Base-by-base conservation (phyloP, 306 rosid species). In the Malus sylvestris region DNA sequence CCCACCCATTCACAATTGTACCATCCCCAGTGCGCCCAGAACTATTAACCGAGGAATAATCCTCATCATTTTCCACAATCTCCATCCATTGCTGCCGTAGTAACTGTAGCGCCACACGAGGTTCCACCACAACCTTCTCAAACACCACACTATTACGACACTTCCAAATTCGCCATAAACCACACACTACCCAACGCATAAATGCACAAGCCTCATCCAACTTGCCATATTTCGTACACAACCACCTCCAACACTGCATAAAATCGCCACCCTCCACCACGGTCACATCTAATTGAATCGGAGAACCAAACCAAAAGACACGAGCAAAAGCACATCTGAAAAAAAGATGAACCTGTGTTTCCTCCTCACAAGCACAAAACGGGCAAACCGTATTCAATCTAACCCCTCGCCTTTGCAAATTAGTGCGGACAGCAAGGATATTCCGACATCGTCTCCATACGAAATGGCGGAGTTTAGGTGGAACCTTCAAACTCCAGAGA, bases 61-160 rank as follows among this genome's bases (percentile, higher is more conserved):
- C 14, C 8, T 4, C 5, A 4, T 16, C 19, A 51, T 0, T 4
- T 4, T 0, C 55, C 16, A 16, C 5, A 1, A 12, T 15, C 20
- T 13, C 55, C 7, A 5, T 4, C 13, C 16, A 13, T 51, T 51
- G 55, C 0, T 3, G 0, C 0, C 6, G 0, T 0, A 15, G 7
- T 3, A 51, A 12, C 0, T 4, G 16, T 0, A 51, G 0, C 1
- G 20, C 55, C 0, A 12, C 8, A 0, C 4, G 1, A 2, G 55
- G 55, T 15, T 16, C 7, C 0, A 51, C 19, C 2, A 5, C 8
- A 15, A 1, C 15, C 19, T 13, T 1, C 20, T 51, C 20, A 51
- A 51, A 15, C 20, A 51, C 55, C 2, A 51, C 19, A 12, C 19
- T 4, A 51, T 51, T 51, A 4, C 7, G 20, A 0, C 20, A 51